Evolutionary conservation across 2,329 filamentous ascomycete genomes (phyloP).

Genomic region (Fusarium pseudograminearum): DNA sequence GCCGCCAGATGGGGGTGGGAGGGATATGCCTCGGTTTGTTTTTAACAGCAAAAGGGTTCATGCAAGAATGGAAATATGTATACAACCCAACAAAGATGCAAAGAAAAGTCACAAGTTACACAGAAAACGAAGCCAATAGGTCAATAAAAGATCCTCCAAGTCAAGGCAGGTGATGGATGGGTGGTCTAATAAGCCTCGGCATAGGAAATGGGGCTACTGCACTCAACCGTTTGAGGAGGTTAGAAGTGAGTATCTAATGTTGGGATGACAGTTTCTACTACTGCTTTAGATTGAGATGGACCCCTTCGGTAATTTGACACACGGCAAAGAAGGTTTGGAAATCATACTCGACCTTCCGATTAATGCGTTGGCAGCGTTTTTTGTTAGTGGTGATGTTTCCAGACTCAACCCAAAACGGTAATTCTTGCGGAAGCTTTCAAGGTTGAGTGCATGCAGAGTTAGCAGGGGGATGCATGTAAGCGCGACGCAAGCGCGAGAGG

Average conservation of each 20-base stretch:
- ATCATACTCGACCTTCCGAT: neutral
- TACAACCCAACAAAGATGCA: neutral
- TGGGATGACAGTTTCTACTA: slow-evolving; percentile 16
- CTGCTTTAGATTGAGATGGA: slow-evolving; percentile 4
- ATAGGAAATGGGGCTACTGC: slow-evolving; percentile 1
- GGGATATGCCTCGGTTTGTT: neutral
- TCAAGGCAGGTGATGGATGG: slow-evolving; percentile 7
- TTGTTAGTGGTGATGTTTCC: neutral
- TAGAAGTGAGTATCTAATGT: slow-evolving; percentile 12
- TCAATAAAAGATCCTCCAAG: neutral
- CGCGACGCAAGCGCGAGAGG: slow-evolving; percentile 2
- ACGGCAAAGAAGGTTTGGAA: neutral
- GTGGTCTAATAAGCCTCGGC: slow-evolving; percentile 29
- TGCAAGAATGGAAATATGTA: neutral
- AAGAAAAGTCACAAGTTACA: neutral
- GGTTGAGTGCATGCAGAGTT: slow-evolving; percentile 8
- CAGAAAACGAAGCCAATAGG: neutral
- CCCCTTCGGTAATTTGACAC: neutral
- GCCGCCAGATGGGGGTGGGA: slow-evolving; percentile 9
- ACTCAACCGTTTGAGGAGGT: neutral
- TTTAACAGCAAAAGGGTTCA: neutral
- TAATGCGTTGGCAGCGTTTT: slow-evolving; percentile 7
- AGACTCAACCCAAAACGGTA: slow-evolving; percentile 32
- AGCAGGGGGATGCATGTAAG: slow-evolving; percentile 32
- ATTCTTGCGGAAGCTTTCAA: slow-evolving; percentile 35